Conservation (phyloP, 345 rosid species). For the Abelmoschus esculentus region DNA sequence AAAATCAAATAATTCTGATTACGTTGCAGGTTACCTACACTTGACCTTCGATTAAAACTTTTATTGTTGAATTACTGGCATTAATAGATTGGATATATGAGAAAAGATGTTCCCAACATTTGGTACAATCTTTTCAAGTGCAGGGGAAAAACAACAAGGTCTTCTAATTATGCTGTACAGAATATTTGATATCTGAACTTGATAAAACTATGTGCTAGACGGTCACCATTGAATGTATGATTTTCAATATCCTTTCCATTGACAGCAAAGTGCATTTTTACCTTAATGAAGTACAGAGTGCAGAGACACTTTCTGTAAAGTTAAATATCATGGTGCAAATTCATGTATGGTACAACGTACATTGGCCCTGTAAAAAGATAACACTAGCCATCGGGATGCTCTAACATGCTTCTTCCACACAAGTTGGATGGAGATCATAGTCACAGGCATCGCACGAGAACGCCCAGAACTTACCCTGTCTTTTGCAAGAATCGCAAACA, state of each 20-base stretch:
- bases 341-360: not conserved
- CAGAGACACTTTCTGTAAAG: not conserved
- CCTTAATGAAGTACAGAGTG: not conserved
- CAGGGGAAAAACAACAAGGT: too few relatives aligned
- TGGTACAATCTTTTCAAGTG: too few relatives aligned
- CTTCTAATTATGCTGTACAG: too few relatives aligned
- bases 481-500: conserved; percentile 56
- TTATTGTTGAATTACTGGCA: too few relatives aligned
- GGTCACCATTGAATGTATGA: not conserved
- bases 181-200: too few relatives aligned
- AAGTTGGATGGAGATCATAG: conserved; percentile 73
- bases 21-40: too few relatives aligned
- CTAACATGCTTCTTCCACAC: conserved; percentile 34
- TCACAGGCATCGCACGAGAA: conserved; percentile 64
- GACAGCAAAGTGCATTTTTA: too few relatives aligned
- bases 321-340: not conserved
- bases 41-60: too few relatives aligned
- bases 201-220: too few relatives aligned
- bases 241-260: not conserved
- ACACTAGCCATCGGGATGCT: not conserved
- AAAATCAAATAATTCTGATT: too few relatives aligned
- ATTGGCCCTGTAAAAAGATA: not conserved
- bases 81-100: too few relatives aligned
- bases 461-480: conserved; percentile 70
- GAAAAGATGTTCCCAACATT: too few relatives aligned